Conservation (phyloP, 225 moss, liverwort and hornwort species). For the Physcomitrium patens region DNA sequence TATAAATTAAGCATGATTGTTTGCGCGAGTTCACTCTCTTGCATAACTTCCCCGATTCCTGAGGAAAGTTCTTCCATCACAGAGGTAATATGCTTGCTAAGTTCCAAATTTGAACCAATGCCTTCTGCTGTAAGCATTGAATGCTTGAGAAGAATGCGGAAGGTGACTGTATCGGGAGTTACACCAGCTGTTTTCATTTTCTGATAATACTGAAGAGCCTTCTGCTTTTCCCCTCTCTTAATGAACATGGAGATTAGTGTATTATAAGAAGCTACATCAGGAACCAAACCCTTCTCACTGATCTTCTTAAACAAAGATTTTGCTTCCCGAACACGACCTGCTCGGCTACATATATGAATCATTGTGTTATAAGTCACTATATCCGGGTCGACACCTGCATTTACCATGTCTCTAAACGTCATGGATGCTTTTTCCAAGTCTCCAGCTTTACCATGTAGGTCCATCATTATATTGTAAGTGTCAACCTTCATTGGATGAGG, state of each 20-base stretch:
- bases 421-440: constrained; percentile 73
- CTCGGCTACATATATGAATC: constrained; percentile 85
- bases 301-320: constrained; percentile 67
- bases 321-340: constrained; percentile 78
- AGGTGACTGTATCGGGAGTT: constrained; percentile 71
- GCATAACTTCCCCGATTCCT: constrained; percentile 52
- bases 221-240: constrained; percentile 54
- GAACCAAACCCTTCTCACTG: constrained; percentile 47
- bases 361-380: constrained; percentile 92
- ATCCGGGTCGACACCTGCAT: constrained; percentile 66
- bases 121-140: constrained; percentile 62
- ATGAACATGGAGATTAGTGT: constrained; percentile 69
- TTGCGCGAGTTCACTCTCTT: constrained; percentile 68
- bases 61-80: constrained; percentile 67
- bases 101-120: constrained; percentile 35
- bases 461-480: constrained; percentile 90
- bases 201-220: constrained; percentile 61
- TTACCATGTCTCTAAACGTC: constrained; percentile 74
- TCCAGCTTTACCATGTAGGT: constrained; percentile 75
- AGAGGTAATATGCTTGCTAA: constrained; percentile 40
- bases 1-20: constrained; percentile 84
- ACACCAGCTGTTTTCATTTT: constrained; percentile 65
- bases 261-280: constrained; percentile 83
- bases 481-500: constrained; percentile 54
- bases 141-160: constrained; percentile 65